Conservation (phyloP, 2,329 filamentous ascomycete genomes). For the Emmonsiellopsis sp. region DNA sequence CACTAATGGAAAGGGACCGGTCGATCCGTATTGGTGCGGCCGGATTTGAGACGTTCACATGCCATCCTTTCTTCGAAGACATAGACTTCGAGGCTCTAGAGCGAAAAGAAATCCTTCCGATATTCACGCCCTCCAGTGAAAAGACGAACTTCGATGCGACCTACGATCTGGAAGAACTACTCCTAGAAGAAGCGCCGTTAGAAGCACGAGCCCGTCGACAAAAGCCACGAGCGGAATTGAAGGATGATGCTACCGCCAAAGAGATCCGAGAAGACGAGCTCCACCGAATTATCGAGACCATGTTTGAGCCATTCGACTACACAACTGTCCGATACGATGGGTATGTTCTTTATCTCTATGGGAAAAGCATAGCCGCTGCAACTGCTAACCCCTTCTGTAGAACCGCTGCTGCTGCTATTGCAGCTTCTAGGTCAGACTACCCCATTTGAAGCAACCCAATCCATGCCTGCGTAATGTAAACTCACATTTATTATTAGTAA, state of each 20-base stretch:
- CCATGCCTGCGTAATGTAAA: conserved; percentile 4
- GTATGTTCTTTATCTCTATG: conserved; percentile 37
- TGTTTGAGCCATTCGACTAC: conserved; percentile 95
- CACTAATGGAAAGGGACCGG: conserved; percentile 71
- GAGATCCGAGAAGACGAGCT: conserved; percentile 92
- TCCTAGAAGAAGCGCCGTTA: conserved; percentile 88
- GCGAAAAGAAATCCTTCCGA: conserved; percentile 76
- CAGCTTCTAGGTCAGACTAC: conserved; percentile 24
- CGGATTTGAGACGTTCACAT: conserved; percentile 72
- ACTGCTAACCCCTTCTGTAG: conserved; percentile 12
- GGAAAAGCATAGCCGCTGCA: conserved; percentile 1
- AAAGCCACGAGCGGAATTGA: conserved; percentile 83
- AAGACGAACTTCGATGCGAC: conserved; percentile 99
- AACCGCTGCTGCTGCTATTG: conserved; percentile 32
- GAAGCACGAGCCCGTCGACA: conserved; percentile 88
- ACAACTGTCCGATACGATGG: conserved; percentile 70
- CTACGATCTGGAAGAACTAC: conserved; percentile 87
- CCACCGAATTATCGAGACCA: conserved; percentile 85
- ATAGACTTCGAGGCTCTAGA: conserved; percentile 81
- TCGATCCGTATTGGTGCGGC: conserved; percentile 73
- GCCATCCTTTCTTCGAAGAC: conserved; percentile 79
- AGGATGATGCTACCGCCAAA: conserved; percentile 88
- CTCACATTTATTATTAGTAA: conserved; percentile 20
- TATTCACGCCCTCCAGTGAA: conserved; percentile 88
- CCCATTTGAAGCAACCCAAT: conserved; percentile 1